Evolutionary conservation across 176 grass and related monocot species (phyloP), one percentile per base, ranked within the genome.

Genomic region (Aegilops speltoides): DNA sequence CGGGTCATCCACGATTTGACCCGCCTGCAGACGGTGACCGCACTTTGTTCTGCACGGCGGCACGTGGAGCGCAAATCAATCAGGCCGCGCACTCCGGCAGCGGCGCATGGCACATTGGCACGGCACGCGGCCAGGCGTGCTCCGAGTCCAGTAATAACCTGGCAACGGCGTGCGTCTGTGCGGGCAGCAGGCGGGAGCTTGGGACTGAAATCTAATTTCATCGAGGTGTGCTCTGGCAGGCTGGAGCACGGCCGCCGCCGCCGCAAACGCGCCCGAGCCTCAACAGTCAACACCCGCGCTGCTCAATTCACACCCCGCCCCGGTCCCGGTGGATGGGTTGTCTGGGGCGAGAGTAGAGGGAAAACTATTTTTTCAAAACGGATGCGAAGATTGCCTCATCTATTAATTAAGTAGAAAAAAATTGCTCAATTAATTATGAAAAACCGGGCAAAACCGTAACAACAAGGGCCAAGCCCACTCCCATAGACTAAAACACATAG

Each of bases 1-100:
- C 36, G 41, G 29, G 29, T 73, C 79, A 81, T 84, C 74, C 81
- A 84, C 64, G 73, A 36, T 69, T 46, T 64, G 86, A 14, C 64
- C 68, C 17, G 50, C 50, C 37, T 10, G n/a, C 63, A 0, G 16
- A 54, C 6, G 6, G 50, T 0, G 15, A 54, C 50, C 50, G 50
- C 50, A 19, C 50, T 54, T 54, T 19, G 15, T 54, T 25, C 79
- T 23, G 73, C 64, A 54, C 41, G 46, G 28, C 7, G 60, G 74
- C 69, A 82, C 78, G 78, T 86, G 70, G 36, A 28, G 43, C 32
- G 67, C 82, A 37, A 17, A 81, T 54, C 56, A 20, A 38, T 73
- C 25, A 26, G 54, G 32, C 64, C 15, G 46, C 25, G 66, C 11
- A 34, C 73, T 11, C 74, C 33, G 31, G 29, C 29, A 78, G 63